Evolutionary conservation across 1,284 basidiomycete genomes (phyloP).

Genomic region (Boletus austroedulis): DNA sequence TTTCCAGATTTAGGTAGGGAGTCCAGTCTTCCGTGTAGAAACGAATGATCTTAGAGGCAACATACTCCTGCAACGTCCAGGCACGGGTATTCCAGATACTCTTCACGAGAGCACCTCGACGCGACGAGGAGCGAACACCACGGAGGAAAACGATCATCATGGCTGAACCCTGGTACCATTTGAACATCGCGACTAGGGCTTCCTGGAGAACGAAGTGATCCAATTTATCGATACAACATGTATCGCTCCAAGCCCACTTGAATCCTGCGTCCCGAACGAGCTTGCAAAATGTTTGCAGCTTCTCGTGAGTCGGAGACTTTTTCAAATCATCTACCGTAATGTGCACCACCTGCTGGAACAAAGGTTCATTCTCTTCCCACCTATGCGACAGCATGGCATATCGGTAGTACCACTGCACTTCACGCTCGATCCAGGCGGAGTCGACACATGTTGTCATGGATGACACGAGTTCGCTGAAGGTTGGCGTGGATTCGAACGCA

Average conservation of each 20-base stretch:
- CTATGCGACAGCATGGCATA: not conserved
- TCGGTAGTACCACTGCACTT: not conserved
- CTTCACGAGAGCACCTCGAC: not conserved
- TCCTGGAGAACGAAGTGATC: too few species aligned
- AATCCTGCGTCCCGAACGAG: not conserved
- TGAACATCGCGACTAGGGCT: not conserved
- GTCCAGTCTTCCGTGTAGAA: conserved; percentile 1
- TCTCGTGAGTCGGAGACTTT: not conserved
- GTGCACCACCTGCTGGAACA: not conserved
- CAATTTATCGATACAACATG: not conserved
- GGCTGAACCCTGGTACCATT: not conserved
- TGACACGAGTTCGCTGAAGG: not conserved
- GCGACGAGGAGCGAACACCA: not conserved
- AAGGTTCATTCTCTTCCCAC: not conserved
- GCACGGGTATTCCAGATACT: not conserved
- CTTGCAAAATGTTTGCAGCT: not conserved
- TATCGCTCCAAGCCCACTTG: not conserved
- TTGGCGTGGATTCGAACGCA: not conserved
- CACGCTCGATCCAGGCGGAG: not conserved
- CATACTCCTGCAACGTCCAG: not conserved
- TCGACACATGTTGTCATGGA: not conserved
- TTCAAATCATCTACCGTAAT: not conserved
- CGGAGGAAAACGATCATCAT: not conserved
- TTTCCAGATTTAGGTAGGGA: not conserved
- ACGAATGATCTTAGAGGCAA: not conserved